Conservation (phyloP, 192 early-diverging fungal species). For the Coemansia sp. region DNA sequence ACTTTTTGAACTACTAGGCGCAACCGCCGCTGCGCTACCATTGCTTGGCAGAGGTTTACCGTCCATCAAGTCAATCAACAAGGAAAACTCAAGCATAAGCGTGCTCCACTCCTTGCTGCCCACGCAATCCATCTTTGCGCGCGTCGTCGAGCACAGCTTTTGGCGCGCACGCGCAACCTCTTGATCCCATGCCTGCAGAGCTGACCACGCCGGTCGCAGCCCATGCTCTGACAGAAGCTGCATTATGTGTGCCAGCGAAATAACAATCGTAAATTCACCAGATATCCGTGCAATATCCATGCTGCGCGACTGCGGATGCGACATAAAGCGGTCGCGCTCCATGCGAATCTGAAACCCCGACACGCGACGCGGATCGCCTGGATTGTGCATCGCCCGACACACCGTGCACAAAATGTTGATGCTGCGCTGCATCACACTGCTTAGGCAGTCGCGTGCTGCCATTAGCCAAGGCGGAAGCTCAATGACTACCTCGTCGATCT, state of each 20-base stretch:
- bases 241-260: constrained; percentile 54
- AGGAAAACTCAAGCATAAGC: constrained; percentile 27
- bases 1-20: not conserved
- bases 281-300: constrained; percentile 30
- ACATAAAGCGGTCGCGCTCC: constrained; percentile 36
- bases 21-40: not conserved
- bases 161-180: constrained; percentile 35
- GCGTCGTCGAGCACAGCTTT: constrained; percentile 26
- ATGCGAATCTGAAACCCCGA: constrained; percentile 37
- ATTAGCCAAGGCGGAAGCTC: constrained; percentile 54
- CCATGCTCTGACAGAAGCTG: constrained; percentile 54
- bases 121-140: constrained; percentile 49
- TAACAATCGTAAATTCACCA: constrained; percentile 59
- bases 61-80: constrained; percentile 34
- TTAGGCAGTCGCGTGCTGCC: constrained; percentile 48
- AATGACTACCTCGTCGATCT: constrained; percentile 66
- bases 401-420: constrained; percentile 49
- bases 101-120: constrained; percentile 45
- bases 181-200: constrained; percentile 32
- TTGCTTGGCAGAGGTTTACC: not conserved
- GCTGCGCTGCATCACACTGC: constrained; percentile 53
- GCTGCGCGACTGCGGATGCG: constrained; percentile 9
- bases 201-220: constrained; percentile 41
- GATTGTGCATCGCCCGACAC: constrained; percentile 37
- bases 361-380: constrained; percentile 29